A percentile compares a stretch with the other conserved stretches of the same genome.
Conservation (phyloP, 208 protist species). For the Acanthamoeba pearcei region DNA sequence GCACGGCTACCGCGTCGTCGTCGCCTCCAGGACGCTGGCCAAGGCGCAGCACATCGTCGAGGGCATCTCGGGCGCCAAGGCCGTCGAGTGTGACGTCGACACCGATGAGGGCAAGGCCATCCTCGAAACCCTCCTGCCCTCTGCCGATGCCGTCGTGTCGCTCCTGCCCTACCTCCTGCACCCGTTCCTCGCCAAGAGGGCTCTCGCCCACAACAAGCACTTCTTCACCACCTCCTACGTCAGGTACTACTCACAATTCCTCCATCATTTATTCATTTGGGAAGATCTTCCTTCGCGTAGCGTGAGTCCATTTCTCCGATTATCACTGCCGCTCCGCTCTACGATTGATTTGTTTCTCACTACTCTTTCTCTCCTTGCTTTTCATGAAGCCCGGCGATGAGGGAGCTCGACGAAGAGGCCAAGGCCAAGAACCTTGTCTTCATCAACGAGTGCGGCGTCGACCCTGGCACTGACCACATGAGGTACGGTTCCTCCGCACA, state of each 20-base stretch:
- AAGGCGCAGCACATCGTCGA: conserved; percentile 73
- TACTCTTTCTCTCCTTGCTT: neutral
- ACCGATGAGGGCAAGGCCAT: conserved; percentile 70
- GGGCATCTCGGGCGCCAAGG: conserved; percentile 39
- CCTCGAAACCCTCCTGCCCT: conserved; percentile 82
- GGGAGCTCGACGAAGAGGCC: conserved; percentile 80
- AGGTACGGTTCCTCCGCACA: conserved; percentile 24
- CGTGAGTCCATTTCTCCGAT: neutral
- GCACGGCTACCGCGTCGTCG: conserved; percentile 80
- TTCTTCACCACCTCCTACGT: conserved; percentile 90
- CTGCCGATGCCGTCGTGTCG: conserved; percentile 86
- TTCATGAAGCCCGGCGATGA: conserved; percentile 71
- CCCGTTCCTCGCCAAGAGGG: conserved; percentile 84
- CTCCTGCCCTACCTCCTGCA: conserved; percentile 83
- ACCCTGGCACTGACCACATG: conserved; percentile 92
- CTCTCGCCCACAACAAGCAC: conserved; percentile 84
- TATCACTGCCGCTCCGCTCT: neutral
- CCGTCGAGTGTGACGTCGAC: conserved; percentile 79
- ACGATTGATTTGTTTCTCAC: neutral
- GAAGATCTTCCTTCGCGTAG: no score
- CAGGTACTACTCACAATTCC: neutral
- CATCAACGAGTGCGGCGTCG: conserved; percentile 91
- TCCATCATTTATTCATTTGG: neutral
- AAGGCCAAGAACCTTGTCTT: conserved; percentile 81
- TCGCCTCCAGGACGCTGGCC: conserved; percentile 77